Evolutionary conservation across 1,284 basidiomycete species (phyloP).

Genomic region (Ceratobasidium papillatum): DNA sequence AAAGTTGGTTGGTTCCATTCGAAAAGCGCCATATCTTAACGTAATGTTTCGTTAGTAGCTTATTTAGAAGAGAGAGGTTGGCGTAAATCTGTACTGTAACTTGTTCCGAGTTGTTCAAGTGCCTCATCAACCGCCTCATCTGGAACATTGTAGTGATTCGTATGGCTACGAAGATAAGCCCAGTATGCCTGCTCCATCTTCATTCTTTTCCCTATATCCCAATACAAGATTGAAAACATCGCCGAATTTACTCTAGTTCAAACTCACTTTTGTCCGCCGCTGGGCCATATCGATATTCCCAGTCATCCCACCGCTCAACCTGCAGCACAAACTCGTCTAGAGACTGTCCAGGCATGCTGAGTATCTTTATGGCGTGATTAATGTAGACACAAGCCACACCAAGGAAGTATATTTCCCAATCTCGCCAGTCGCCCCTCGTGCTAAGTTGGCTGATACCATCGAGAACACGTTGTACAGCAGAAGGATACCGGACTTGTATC

Average conservation of each 20-base stretch:
- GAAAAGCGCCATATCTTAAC: conserved; percentile 10
- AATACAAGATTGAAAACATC: neutral
- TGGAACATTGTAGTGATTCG: neutral
- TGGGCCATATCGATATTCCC: neutral
- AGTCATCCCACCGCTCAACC: neutral
- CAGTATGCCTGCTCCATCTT: conserved; percentile 11
- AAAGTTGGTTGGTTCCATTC: conserved; percentile 6
- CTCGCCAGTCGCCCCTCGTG: neutral
- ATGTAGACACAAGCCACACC: conserved; percentile 12
- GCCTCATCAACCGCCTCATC: neutral
- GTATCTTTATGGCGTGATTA: neutral
- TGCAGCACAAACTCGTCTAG: conserved; percentile 1
- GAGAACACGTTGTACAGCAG: conserved; percentile 3
- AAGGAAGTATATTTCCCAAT: conserved; percentile 16
- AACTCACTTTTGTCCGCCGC: neutral
- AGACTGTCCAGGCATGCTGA: neutral
- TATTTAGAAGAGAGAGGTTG: too few species aligned
- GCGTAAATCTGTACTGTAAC: conserved; percentile 2
- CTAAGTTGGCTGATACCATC: neutral
- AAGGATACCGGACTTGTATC: conserved; percentile 5
- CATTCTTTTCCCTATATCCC: neutral
- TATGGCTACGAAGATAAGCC: conserved; percentile 12
- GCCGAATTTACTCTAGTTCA: neutral
- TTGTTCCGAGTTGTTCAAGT: conserved; percentile 11
- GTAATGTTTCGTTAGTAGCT: neutral